Percentiles rank a stretch among this genome's conserved stretches.
Evolutionary conservation across 176 grass and related monocot species (phyloP).

Genomic region (Ensete glaucum): DNA sequence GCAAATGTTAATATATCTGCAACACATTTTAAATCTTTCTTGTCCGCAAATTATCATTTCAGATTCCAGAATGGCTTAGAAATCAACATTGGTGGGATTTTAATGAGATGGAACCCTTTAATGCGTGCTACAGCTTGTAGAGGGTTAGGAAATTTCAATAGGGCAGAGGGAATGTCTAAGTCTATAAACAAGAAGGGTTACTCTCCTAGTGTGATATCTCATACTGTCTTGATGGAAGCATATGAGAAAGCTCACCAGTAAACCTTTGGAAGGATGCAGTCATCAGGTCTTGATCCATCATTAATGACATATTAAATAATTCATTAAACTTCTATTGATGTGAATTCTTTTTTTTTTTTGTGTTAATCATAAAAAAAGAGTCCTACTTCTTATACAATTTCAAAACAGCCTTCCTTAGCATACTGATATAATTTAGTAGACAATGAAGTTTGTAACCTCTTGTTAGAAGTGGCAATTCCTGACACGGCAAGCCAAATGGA

Average conservation of each 20-base stretch:
- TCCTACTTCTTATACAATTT: background rate
- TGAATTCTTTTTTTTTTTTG: constrained; percentile 18
- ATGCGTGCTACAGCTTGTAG: constrained; percentile 93
- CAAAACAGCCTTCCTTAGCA: background rate
- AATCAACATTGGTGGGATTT: constrained; percentile 95
- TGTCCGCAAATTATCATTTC: background rate
- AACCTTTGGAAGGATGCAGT: constrained; percentile 84
- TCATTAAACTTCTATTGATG: constrained; percentile 83
- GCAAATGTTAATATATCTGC: background rate
- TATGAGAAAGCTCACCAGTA: constrained; percentile 87
- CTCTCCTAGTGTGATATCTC: constrained; percentile 70
- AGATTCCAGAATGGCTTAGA: constrained; percentile 96
- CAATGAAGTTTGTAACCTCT: background rate
- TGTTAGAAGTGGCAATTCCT: background rate
- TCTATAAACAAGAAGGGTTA: constrained; percentile 81
- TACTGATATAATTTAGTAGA: background rate
- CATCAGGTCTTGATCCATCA: constrained; percentile 74
- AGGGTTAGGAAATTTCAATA: constrained; percentile 69
- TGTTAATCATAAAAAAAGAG: background rate
- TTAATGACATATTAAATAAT: constrained; percentile 89
- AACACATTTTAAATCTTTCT: background rate
- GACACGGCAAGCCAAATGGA: background rate
- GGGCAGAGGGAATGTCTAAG: constrained; percentile 64
- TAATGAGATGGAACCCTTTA: constrained; percentile 75
- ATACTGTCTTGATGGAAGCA: constrained; percentile 86